Evolutionary conservation across 805 yeast genomes (phyloP), one percentile per base, ranked within the genome.

Genomic region (Ogataea allantospora): DNA sequence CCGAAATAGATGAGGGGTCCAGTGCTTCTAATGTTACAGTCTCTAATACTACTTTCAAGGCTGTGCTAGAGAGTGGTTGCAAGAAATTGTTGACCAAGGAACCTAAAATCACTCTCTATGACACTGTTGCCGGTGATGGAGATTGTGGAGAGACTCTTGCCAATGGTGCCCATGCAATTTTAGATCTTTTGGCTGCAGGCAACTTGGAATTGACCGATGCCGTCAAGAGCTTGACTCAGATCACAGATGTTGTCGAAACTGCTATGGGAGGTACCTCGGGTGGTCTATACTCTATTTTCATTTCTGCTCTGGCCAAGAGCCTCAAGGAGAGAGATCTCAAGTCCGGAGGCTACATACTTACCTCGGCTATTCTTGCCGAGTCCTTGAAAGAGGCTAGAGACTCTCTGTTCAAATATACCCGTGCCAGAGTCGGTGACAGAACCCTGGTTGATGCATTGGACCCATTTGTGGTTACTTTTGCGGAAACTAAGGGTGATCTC

Each of bases 201-300:
- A 50, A 60, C 7, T 51, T 74, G 14, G 62, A 60, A n/a, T 48
- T 71, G 26, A 32, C 53, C 12, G 82, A 76, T 46, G 79, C 75
- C 4, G 78, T 75, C 12, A 68, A 78, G 35, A 76, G 84, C 1
- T 59, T 86, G 30, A 69, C 80, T n/a, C 76, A 76, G 48, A 72
- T 89, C 33, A 85, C 96, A 3, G 95, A 88, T 39, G 61, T 83
- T 14, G 88, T 89, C 23, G 97, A 89, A 58, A 55, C 62, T 16
- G 78, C 78, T n/a, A 91, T 91, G 97, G 98, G 97, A 36, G 98
- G 98, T 34, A 91, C 98, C 0, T 85, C 95, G 1, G 98, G 98
- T 36, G 97, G 96, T 1, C 63, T 89, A 25, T 89, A 89, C 61
- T 84, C 95, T 3, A 91, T 89, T 39, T 86, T 70, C 63, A 68